Evolutionary conservation across 2,329 filamentous ascomycete species (phyloP), one percentile per base, ranked within the genome.

Genomic region (Purpureocillium lavendulum): DNA sequence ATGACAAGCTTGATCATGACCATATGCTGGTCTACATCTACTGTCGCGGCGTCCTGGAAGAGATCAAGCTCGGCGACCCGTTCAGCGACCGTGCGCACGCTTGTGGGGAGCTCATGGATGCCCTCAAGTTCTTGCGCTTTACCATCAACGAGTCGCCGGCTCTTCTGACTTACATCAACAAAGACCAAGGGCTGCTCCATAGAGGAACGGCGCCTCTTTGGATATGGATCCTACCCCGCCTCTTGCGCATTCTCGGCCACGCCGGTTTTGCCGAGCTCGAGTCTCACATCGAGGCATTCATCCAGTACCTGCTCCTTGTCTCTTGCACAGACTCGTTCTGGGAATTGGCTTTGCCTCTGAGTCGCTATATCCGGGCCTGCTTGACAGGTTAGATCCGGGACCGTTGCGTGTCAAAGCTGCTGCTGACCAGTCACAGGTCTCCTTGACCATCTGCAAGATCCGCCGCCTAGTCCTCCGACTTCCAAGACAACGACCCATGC

Each of bases 21-120:
- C 83, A 88, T 52, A 84, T 88, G 61, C 74, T 96, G 36, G 81
- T 95, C 38, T 88, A 85, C 54, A 84, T 95, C 45, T 84, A 92
- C 50, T 73, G 83, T 36, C 82, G 85, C 54, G 84, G 87, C 42
- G 84, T 87, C 16, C 68, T 96, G 11, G 84, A 88, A 49, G 72
- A 71, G 33, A 69, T 85, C 35, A 71, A 73, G 47, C 71, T 76
- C 54, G 77, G 87, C 50, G 77, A 88, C 49, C 80, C 78, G 3
- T 84, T 88, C 55, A 70, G 77, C 42, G 66, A 77, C 46, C 64
- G 60, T 38, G 67, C 70, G 28, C 64, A 75, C 41, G 61, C 80
- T 32, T 64, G 73, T 21, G 61, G 70, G 34, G 80, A 86, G 50
- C 78, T 77, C 1, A 61, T 75, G 29, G 82, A 87, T 53, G 88